Evolutionary conservation across 176 grass and related monocot genomes (phyloP), one percentile per base, ranked within the genome.

Genomic region (Rhipidocladum racemiflorum): DNA sequence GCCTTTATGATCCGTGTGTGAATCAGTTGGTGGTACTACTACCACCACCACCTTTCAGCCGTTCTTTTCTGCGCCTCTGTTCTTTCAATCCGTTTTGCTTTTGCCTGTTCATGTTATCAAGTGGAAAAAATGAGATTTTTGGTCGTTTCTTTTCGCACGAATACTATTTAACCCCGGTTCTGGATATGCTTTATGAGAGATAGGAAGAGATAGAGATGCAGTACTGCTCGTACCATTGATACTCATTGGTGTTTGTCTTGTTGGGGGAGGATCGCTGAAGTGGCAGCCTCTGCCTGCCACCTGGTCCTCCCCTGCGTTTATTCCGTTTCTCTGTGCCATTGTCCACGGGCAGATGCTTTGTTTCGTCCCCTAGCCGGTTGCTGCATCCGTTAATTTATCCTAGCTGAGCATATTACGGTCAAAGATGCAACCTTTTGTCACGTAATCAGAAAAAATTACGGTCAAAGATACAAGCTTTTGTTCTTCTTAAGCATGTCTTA

Each of bases 221-320:
- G 68, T 68, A 29, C 12, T 49, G 32, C 0, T 48, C 3, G 59
- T 53, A 66, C 39, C 6, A 11, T 6, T 0, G 11, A 59, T 88
- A 81, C 72, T n/a, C 34, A 9, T 68, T 21, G 7, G 27, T 61
- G 61, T 68, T 72, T 79, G 50, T 68, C 79, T 34, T 68, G 18
- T 63, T 57, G 65, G 63, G 18, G 38, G 46, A 71, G 43, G 72
- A 89, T 77, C 78, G 70, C 10, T 29, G 7, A 3, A 77, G 45
- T 64, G 88, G 57, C 82, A 62, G 43, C 5, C 74, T 66, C 79
- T 72, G 74, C 28, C 32, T 50, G 70, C 48, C 81, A 81, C 73
- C 84, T 50, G 67, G n/a, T 67, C 72, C 76, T 64, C 10, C 27
- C 18, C 74, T 45, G 65, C 74, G 25, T 35, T 53, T 9, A 13